Percentiles rank a stretch among this genome's conserved stretches.
Evolutionary conservation across 2,329 filamentous ascomycete species (phyloP).

Genomic region (Kalaharituber pfeilii): DNA sequence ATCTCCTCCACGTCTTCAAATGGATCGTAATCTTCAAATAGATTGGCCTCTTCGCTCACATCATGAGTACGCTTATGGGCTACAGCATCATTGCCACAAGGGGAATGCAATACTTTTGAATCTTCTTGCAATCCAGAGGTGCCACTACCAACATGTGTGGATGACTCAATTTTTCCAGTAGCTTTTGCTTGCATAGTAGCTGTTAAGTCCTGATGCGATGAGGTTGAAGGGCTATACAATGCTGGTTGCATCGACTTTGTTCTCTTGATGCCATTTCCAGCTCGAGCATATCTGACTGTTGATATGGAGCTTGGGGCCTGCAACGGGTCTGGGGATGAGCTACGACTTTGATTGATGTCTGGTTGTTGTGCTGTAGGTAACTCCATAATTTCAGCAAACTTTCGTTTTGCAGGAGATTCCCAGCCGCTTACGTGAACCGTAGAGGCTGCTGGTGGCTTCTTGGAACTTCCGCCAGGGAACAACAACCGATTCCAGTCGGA

Average conservation of each 20-base stretch:
- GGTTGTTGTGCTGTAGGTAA: neutral
- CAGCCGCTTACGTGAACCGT: neutral
- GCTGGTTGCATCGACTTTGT: neutral
- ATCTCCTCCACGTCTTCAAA: slow-evolving; percentile 13
- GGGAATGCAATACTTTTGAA: too few species aligned
- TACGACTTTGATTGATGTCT: neutral
- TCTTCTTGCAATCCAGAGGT: neutral
- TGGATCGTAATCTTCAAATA: slow-evolving; percentile 21
- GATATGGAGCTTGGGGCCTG: neutral
- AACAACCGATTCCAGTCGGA: neutral
- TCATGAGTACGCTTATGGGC: slow-evolving; percentile 3
- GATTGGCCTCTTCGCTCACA: slow-evolving; percentile 9
- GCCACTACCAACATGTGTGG: neutral
- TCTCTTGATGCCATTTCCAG: neutral
- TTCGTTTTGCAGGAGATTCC: neutral
- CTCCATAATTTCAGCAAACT: neutral
- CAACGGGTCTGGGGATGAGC: neutral
- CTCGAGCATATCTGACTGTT: neutral
- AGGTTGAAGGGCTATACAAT: neutral
- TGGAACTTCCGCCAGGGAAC: neutral
- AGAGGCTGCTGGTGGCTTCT: neutral
- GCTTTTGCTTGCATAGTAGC: too few species aligned
- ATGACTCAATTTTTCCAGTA: neutral
- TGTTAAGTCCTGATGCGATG: too few species aligned
- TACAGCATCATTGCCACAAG: neutral